Percentiles rank a stretch among this genome's conserved stretches.
phyloP scores from a whole-genome alignment of 2,329 filamentous ascomycete genomes.

The Clarireedia hainanense region DNA sequence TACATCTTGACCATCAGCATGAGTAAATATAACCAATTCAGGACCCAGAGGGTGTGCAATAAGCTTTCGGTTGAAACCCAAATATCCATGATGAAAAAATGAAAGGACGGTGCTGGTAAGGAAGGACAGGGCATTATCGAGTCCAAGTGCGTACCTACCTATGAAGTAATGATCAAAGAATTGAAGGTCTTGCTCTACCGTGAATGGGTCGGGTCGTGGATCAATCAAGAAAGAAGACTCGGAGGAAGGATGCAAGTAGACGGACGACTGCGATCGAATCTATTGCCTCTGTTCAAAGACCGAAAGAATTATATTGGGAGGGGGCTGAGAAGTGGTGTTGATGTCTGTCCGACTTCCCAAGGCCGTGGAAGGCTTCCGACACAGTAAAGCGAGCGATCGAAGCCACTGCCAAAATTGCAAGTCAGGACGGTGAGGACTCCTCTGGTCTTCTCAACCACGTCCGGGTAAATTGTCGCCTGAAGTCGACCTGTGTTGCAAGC shows the following conservation, averaged over 20 bases:
- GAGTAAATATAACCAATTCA: neutral
- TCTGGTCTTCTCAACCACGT: neutral
- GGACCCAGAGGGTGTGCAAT: neutral
- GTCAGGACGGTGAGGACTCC: too few relatives aligned
- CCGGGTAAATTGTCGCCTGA: neutral
- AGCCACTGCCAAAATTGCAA: too few relatives aligned
- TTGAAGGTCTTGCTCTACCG: neutral
- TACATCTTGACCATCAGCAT: neutral
- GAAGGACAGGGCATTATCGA: conserved; percentile 13
- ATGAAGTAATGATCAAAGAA: neutral
- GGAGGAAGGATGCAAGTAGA: too few relatives aligned
- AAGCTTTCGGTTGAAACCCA: conserved; percentile 5
- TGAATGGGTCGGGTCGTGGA: too few relatives aligned
- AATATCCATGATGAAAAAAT: conserved; percentile 11
- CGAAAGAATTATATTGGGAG: too few relatives aligned
- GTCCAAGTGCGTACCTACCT: conserved; percentile 8
- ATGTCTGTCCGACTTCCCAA: too few relatives aligned
- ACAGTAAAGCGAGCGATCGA: too few relatives aligned
- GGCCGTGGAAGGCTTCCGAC: too few relatives aligned
- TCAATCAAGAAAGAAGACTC: neutral
- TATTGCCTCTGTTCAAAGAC: too few relatives aligned
- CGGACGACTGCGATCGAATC: too few relatives aligned
- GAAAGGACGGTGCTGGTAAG: neutral
- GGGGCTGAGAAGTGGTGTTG: too few relatives aligned
- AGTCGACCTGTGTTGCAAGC: neutral